Evolutionary conservation across 352 stramenopile species (phyloP).

Genomic region (Phytophthora vignae): DNA sequence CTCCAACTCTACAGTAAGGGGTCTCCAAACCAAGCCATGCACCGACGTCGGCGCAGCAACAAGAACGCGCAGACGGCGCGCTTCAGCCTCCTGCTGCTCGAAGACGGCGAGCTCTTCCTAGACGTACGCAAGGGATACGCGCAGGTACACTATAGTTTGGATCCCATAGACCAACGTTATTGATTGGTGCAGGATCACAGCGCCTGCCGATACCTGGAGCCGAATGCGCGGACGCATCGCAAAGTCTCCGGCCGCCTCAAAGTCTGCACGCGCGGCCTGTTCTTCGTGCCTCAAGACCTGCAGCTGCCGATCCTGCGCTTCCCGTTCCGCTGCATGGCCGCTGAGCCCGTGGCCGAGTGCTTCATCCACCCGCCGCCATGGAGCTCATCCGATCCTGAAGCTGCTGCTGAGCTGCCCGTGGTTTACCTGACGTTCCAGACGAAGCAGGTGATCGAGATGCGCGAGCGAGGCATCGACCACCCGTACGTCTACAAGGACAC

Average conservation of each 20-base stretch:
- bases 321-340: constrained; percentile 72
- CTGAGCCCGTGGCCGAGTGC: constrained; percentile 58
- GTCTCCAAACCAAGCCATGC: constrained; percentile 18
- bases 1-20: background rate
- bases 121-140: constrained; percentile 47
- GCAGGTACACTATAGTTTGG: background rate
- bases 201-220: constrained; percentile 67
- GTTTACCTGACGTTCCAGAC: constrained; percentile 72
- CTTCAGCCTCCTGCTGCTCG: constrained; percentile 92
- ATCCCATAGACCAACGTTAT: background rate
- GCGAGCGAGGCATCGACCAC: constrained; percentile 71
- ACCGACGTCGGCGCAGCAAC: constrained; percentile 32
- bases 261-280: constrained; percentile 88
- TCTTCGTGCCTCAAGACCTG: constrained; percentile 89
- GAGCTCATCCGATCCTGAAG: background rate
- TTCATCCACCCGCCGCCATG: constrained; percentile 41
- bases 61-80: constrained; percentile 59
- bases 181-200: constrained; percentile 62
- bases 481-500: constrained; percentile 68
- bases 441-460: constrained; percentile 75
- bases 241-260: constrained; percentile 76
- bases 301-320: constrained; percentile 80
- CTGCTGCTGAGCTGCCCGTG: constrained; percentile 4
- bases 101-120: constrained; percentile 94
- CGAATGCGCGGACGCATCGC: constrained; percentile 35